Conservation (phyloP, 192 early-diverging fungal species). For the Entophlyctis helioformis region DNA sequence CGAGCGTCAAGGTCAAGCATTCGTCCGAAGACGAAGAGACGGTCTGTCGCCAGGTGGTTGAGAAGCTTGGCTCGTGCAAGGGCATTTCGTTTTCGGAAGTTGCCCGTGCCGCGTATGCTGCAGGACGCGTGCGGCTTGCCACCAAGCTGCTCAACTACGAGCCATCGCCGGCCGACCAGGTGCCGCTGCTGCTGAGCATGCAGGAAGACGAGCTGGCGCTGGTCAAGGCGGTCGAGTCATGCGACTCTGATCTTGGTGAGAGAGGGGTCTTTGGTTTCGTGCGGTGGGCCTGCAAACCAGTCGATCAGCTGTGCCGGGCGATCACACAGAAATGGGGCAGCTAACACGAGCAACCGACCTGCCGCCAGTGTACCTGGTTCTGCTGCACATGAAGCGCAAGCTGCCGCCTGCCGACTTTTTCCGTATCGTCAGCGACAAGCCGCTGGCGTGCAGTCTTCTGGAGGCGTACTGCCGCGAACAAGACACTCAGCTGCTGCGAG, state of each 20-base stretch:
- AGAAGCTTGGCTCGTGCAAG: constrained; percentile 56
- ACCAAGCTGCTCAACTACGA: constrained; percentile 86
- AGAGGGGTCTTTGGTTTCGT: no score
- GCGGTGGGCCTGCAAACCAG: no score
- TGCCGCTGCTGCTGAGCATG: constrained; percentile 90
- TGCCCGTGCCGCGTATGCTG: constrained; percentile 76
- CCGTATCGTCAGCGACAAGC: constrained; percentile 64
- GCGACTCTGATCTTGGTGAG: constrained; percentile 86
- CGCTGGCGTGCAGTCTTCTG: constrained; percentile 71
- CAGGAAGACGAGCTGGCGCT: constrained; percentile 79
- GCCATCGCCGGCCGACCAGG: constrained; percentile 85
- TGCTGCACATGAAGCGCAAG: constrained; percentile 83
- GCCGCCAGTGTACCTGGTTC: constrained; percentile 66
- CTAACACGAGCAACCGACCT: no score
- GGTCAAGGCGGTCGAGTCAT: constrained; percentile 82
- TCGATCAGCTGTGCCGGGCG: no score
- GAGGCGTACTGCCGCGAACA: constrained; percentile 74
- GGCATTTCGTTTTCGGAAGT: constrained; percentile 84
- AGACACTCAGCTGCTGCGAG: constrained; percentile 63
- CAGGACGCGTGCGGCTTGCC: constrained; percentile 75
- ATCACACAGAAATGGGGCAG: no score
- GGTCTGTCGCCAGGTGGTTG: constrained; percentile 64
- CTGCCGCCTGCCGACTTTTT: constrained; percentile 82
- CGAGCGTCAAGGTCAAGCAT: constrained; percentile 78
- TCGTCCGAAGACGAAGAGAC: constrained; percentile 80